phyloP scores from a whole-genome alignment of 73 alveolate genomes.

The Paramecium tetraurelia region DNA sequence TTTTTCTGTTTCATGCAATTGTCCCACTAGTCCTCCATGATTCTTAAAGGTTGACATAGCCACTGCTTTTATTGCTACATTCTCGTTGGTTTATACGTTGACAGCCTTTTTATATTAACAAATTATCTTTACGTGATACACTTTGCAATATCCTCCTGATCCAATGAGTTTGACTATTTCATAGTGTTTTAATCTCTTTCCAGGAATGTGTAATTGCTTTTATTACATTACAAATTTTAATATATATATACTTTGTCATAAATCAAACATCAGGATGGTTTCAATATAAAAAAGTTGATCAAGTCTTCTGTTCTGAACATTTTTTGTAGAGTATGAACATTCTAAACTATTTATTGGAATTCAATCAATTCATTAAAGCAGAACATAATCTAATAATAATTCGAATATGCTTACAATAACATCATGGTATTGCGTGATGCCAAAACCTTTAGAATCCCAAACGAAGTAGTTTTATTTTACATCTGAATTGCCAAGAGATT shows the following conservation, averaged over 20 bases:
- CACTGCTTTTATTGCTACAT: slow-evolving; percentile 6
- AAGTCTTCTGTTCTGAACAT: slow-evolving; percentile 33
- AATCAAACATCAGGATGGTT: slow-evolving; percentile 5
- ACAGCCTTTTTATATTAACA: not conserved
- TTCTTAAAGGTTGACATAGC: slow-evolving; percentile 22
- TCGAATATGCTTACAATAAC: not conserved
- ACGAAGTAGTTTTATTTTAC: not conserved
- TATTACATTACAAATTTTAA: not conserved
- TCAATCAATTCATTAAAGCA: slow-evolving; percentile 28
- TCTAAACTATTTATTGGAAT: not conserved
- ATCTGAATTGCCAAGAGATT: not conserved
- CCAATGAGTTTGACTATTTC: not conserved
- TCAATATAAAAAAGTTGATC: not conserved
- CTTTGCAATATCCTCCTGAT: slow-evolving; percentile 22
- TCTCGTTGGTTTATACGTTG: not conserved
- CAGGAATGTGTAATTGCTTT: not conserved
- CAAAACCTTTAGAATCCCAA: slow-evolving; percentile 34
- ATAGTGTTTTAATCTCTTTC: not conserved
- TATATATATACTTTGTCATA: not conserved
- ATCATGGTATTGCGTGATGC: slow-evolving; percentile 32
- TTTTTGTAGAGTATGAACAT: slow-evolving; percentile 25
- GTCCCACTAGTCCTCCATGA: slow-evolving; percentile 15
- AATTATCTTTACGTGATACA: not conserved
- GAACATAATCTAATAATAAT: slow-evolving; percentile 2
- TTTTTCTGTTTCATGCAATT: not conserved